These are phyloP conservation scores for Ophiostoma tasmaniense DNA, from an alignment of 2,329 filamentous ascomycete species.

Conservation along the genomic window DNA sequence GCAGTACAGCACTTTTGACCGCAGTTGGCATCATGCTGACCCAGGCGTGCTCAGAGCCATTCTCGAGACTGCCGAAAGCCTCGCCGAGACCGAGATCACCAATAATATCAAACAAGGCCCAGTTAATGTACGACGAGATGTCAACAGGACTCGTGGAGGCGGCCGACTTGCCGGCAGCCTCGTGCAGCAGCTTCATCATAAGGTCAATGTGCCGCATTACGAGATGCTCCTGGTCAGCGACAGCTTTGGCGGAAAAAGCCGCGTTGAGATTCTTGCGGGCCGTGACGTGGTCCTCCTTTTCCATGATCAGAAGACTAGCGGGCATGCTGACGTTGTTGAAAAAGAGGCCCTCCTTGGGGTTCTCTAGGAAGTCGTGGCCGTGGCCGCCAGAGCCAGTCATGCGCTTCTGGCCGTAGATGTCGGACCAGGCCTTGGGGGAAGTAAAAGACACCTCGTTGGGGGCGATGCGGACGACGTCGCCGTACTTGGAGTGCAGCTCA, in stretches of 20 bases:
- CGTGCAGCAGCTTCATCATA: constrained; percentile 13
- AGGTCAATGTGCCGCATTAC: constrained; percentile 15
- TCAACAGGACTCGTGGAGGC: constrained; percentile 30
- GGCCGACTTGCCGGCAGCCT: constrained; percentile 2
- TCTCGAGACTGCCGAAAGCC: constrained; percentile 31
- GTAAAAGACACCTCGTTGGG: constrained; percentile 37
- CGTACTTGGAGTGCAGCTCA: constrained; percentile 30
- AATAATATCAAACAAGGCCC: constrained; percentile 32
- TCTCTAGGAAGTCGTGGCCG: constrained; percentile 5
- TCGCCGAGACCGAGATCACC: constrained; percentile 39
- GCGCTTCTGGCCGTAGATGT: constrained; percentile 24
- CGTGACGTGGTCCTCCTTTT: constrained; percentile 9
- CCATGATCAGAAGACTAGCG: constrained; percentile 15
- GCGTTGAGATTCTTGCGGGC: constrained; percentile 14
- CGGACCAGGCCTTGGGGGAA: constrained; percentile 29
- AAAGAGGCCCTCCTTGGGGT: constrained; percentile 17
- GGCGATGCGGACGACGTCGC: constrained; percentile 36
- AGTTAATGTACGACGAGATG: constrained; percentile 34
- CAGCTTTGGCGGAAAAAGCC: constrained; percentile 20
- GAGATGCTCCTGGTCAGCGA: constrained; percentile 17
- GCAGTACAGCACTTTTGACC: constrained; percentile 18
- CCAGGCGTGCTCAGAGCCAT: constrained; percentile 25
- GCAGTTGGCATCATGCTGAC: constrained; percentile 24
- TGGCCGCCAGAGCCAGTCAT: neutral
- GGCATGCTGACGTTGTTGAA: neutral